These are phyloP conservation scores for Xylaria bambusicola DNA, from an alignment of 495 filamentous ascomycete genomes.

Conservation along the genomic window DNA sequence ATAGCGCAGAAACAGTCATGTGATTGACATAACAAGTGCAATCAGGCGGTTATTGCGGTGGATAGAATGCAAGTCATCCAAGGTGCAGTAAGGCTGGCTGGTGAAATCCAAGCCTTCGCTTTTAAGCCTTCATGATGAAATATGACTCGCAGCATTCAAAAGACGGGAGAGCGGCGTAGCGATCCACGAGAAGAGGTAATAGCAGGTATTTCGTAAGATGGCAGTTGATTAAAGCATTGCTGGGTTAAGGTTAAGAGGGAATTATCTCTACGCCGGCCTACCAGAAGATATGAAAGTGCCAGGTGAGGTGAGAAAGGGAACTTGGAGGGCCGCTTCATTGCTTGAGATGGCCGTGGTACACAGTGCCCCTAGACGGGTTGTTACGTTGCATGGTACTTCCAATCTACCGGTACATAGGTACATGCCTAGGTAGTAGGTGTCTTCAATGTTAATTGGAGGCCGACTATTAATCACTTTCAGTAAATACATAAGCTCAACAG, in stretches of 20 bases:
- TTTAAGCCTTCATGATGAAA: conserved; percentile 7
- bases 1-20: conserved; percentile 1
- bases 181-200: background rate
- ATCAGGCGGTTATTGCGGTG: background rate
- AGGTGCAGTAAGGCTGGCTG: background rate
- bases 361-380: no score
- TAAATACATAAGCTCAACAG: no score
- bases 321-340: background rate
- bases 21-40: conserved; percentile 7
- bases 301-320: background rate
- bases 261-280: no score
- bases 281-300: background rate
- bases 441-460: no score
- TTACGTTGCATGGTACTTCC: no score
- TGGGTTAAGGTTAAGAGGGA: no score
- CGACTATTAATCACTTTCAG: no score
- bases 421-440: no score
- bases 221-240: no score
- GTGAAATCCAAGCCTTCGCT: background rate
- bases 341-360: background rate
- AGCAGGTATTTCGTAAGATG: no score
- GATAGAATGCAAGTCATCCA: background rate
- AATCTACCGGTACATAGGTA: no score
- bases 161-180: background rate
- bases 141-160: no score